Evolutionary conservation across 345 rosid species (phyloP).

Genomic region (Gossypium longicalyx): DNA sequence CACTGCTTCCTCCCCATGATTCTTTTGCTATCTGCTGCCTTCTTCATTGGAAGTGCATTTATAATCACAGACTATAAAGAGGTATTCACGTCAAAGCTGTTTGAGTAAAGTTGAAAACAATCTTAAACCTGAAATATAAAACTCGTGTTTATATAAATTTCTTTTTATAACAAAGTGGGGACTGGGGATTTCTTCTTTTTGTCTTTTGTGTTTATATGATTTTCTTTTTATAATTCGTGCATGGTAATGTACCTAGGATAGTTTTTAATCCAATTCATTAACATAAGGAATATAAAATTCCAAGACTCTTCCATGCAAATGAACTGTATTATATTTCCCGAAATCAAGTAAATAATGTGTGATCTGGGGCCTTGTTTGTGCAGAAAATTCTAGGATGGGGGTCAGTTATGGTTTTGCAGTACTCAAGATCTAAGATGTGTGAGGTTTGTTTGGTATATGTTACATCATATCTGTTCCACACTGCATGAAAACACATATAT

Average conservation of each 20-base stretch:
- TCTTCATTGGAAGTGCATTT: conserved; percentile 45
- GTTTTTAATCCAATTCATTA: background rate
- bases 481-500: background rate
- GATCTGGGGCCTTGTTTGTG: conserved; percentile 8
- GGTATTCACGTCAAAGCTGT: conserved; percentile 22
- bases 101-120: conserved; percentile 1
- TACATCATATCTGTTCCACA: background rate
- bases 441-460: conserved; percentile 35
- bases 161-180: background rate
- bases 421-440: conserved; percentile 31
- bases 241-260: background rate
- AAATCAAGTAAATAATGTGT: background rate
- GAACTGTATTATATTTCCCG: background rate
- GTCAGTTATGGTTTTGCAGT: conserved; percentile 23
- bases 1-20: conserved; percentile 30
- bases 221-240: background rate
- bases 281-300: background rate
- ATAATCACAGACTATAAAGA: conserved; percentile 37
- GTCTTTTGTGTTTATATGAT: background rate
- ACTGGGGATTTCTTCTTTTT: background rate
- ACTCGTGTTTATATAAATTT: background rate
- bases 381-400: conserved; percentile 39
- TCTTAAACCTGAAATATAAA: background rate
- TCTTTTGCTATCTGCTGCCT: conserved; percentile 36
- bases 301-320: background rate